Base-by-base conservation (phyloP, 75 land plant species). In the Cunninghamia lanceolata region DNA sequence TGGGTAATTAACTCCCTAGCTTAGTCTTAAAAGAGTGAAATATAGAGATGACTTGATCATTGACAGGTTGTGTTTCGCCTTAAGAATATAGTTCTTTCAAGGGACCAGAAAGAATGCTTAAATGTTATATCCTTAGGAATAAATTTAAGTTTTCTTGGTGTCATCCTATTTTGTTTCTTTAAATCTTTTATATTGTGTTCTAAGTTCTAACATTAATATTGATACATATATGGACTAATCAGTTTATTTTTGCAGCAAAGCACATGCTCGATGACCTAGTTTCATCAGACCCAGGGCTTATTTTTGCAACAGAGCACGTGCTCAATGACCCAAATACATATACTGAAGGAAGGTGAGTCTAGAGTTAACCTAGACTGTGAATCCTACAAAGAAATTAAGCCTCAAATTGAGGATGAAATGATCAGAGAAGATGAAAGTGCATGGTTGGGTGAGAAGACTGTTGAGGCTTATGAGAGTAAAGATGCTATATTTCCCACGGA, bases 261-360 rank as follows among this genome's bases (percentile, higher is more conserved):
- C 50, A 40, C 2, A 35, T 88, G 56, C 71, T 71, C 32, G 34
- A 83, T 40, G 90, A 89, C 53, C 90, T 47, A 73, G 38, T 83
- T 88, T 52, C 56, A n/a, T 53, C 82, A 17, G 89, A 84, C 43
- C 86, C 84, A 32, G 86, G 76, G 21, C n/a, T n/a, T n/a, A n/a
- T n/a, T n/a, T n/a, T n/a, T n/a, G n/a, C n/a, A n/a, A n/a, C n/a
- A n/a, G n/a, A n/a, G n/a, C n/a, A n/a, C n/a, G n/a, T n/a, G n/a
- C n/a, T n/a, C n/a, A n/a, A n/a, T n/a, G n/a, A n/a, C n/a, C n/a
- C n/a, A n/a, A n/a, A n/a, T n/a, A n/a, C n/a, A n/a, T n/a, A n/a
- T n/a, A n/a, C 88, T 68, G 9, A 90, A 86, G 76, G 87, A 90
- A 53, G 91, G 91, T 25, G 91, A 90, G 9, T 90, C 91, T 59